Base-by-base conservation (phyloP, 129 eudicot species). In the Pulicaria dysenterica region DNA sequence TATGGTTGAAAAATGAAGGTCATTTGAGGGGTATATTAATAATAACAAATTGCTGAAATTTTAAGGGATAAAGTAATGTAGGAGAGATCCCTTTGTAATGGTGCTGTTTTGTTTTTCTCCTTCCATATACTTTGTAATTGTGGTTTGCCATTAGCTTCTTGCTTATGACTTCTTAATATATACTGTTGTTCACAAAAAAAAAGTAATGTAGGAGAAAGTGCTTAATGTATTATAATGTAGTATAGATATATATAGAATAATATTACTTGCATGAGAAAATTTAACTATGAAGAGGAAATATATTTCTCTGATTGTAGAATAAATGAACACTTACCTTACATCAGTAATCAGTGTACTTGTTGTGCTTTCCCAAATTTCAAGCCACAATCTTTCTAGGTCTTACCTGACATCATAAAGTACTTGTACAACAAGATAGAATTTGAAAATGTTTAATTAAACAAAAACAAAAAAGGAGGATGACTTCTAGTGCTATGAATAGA, bases 361-460 rank as follows among this genome's bases (percentile, higher is more conserved):
- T 19, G 15, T 44, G 17, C 58, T 49, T 60, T 61, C 61, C n/a
- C n/a, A n/a, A n/a, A n/a, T n/a, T n/a, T 47, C 63, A 54, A 40
- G 40, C 64, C 74, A 70, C 14, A 24, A 54, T 54, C 39, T 4
- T 42, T 54, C 64, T 40, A 40, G 40, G 53, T 70, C 64, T 70
- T 70, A 40, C 31, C 63, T 40, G 43, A 8, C 60, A 62, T 48
- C 63, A 62, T 43, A 15, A 73, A 61, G 41, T 16, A 73, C 51
- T 49, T 48, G 62, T 62, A 73, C 60, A 73, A 59, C 39, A 39
- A 16, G 67, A 59, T 44, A 44, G n/a, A 72, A 14, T 72, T 38
- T 60, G 58, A 73, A 37, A 59, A 73, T 50, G n/a, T 62, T 48
- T 38, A 34, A 47, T 31, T 61, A 60, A 37, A 50, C 38, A 5